phyloP scores from a whole-genome alignment of 331 rosid species.

The Saraca asoca region DNA sequence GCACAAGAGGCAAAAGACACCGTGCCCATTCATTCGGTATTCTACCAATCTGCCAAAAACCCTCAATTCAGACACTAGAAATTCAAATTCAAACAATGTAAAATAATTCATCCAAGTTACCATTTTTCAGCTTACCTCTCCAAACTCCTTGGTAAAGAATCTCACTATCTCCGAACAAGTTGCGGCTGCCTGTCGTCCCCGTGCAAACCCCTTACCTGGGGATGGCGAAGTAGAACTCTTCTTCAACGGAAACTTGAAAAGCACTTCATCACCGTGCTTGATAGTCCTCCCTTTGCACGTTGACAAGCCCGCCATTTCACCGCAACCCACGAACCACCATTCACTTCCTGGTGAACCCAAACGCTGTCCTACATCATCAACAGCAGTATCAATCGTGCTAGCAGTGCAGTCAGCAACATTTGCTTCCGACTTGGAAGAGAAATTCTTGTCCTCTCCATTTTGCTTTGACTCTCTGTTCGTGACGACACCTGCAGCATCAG shows the following conservation, averaged over 20 bases:
- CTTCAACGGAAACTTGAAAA: conserved; percentile 65
- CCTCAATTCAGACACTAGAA: conserved; percentile 25
- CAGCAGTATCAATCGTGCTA: conserved; percentile 29
- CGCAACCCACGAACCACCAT: conserved; percentile 78
- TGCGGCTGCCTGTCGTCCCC: conserved; percentile 51
- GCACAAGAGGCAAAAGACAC: conserved; percentile 82
- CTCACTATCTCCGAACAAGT: conserved; percentile 83
- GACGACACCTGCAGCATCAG: neutral
- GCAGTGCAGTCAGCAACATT: conserved; percentile 28
- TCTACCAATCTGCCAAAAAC: conserved; percentile 72
- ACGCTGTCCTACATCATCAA: conserved; percentile 28
- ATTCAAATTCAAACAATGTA: neutral
- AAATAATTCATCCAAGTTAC: neutral
- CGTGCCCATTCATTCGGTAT: conserved; percentile 98
- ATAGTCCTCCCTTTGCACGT: conserved; percentile 81
- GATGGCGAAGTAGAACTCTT: conserved; percentile 43
- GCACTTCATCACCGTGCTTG: conserved; percentile 64
- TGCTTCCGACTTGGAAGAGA: conserved; percentile 22
- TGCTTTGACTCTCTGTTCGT: conserved; percentile 18
- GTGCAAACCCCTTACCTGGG: conserved; percentile 64
- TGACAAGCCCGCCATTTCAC: conserved; percentile 71
- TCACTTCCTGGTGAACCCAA: conserved; percentile 39
- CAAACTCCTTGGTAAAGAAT: conserved; percentile 62
- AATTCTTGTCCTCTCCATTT: conserved; percentile 16
- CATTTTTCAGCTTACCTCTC: conserved; percentile 62